Percentiles rank a stretch among this genome's conserved stretches.
phyloP scores from a whole-genome alignment of 305 asterid genomes.

The Fraxinus latifolia region DNA sequence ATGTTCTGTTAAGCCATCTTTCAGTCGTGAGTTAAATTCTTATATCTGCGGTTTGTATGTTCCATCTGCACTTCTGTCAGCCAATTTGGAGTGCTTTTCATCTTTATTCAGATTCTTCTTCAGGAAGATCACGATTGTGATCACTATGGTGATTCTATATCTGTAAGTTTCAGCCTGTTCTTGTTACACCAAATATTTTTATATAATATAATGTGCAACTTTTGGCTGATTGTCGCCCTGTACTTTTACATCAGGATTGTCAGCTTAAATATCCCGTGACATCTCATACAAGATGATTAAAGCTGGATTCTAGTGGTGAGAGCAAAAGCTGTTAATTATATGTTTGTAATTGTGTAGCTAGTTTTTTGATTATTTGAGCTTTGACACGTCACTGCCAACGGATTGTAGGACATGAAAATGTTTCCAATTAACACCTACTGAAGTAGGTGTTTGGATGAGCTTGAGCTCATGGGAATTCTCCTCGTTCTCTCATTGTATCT shows the following conservation, averaged over 20 bases:
- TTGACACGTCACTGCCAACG: background rate
- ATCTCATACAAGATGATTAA: constrained; percentile 20
- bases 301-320: constrained; percentile 53
- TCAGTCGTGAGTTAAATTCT: constrained; percentile 41
- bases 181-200: constrained; percentile 16
- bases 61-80: background rate
- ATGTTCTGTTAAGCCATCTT: constrained; percentile 30
- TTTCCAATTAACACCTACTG: background rate
- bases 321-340: background rate
- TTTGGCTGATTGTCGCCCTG: constrained; percentile 13
- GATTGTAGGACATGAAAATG: background rate
- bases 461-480: too few relatives aligned
- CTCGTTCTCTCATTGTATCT: too few relatives aligned
- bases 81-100: background rate
- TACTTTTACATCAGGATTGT: constrained; percentile 30
- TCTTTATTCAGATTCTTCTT: constrained; percentile 31
- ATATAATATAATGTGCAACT: background rate
- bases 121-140: constrained; percentile 31
- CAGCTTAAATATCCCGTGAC: constrained; percentile 27
- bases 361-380: background rate
- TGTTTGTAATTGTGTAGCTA: background rate
- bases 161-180: constrained; percentile 34
- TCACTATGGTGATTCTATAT: constrained; percentile 30
- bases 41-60: background rate
- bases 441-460: background rate